Base-by-base conservation (phyloP, 441 rosid species). In the Theobroma grandiflorum region DNA sequence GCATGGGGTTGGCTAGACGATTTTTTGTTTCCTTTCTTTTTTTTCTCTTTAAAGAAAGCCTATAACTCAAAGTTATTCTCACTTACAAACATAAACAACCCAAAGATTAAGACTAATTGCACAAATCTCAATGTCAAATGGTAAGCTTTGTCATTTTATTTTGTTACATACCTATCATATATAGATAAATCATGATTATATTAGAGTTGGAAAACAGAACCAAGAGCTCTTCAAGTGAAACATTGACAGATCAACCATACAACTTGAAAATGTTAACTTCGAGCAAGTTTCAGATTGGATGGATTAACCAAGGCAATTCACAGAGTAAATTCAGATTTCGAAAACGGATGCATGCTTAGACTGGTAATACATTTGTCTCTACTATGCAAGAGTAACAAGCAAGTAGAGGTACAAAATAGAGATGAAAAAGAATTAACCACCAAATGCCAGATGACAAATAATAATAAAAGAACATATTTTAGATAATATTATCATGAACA, bases 81-180 rank as follows among this genome's bases (percentile, higher is more conserved):
- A 35, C 31, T 52, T 10, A 16, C 16, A 72, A 33, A 35, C 8
- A 37, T 16, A 50, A 4, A 16, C 33, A 8, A 35, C 26, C 7
- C 75, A 16, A 72, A 33, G 45, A n/a, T 72, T 10, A 43, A 14
- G 76, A 55, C 50, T 12, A 55, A 73, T 20, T 38, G 37, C 63
- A 72, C 2, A 6, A 15, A 16, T n/a, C 47, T 53, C 63, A 2
- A 72, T 42, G 7, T 37, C 64, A 14, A 55, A 37, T 55, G 58
- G 45, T 70, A 53, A 53, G 35, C 63, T 35, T 72, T 37, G 10
- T 53, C 26, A 37, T 20, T 35, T 71, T 40, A 43, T 43, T 43
- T 68, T 68, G 53, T 14, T 20, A 11, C n/a, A 43, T 26, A 6
- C 15, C 52, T 20, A 66, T 40, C 26, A 31, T 47, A 45, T 26